A percentile compares a stretch with the other conserved stretches of the same genome.
Conservation (phyloP, 176 grass and related monocot genomes). For the Bothriochloa decipiens region DNA sequence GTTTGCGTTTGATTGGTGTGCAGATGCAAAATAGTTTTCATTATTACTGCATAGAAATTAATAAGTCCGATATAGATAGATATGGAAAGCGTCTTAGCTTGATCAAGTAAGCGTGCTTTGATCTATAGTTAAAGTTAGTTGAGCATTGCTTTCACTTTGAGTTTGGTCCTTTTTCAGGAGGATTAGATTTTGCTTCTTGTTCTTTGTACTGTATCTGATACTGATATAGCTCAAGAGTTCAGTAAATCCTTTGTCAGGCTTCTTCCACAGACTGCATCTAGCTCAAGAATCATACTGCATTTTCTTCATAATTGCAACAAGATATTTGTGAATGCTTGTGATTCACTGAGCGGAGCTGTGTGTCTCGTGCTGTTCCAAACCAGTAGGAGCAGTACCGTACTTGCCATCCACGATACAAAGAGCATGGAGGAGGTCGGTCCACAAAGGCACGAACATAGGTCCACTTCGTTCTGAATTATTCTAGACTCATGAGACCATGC, state of each 20-base stretch:
- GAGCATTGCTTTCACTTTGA: conserved; percentile 1
- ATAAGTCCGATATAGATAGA: neutral
- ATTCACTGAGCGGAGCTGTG: conserved; percentile 2
- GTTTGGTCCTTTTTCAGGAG: conserved; percentile 4
- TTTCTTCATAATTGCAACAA: neutral
- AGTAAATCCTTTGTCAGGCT: neutral
- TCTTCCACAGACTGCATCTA: neutral
- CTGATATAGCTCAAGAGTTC: conserved; percentile 6
- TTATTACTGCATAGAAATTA: conserved; percentile 7
- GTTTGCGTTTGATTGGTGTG: neutral
- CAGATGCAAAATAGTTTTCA: neutral
- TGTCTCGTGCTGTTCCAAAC: neutral
- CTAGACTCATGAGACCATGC: neutral
- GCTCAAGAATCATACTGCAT: neutral
- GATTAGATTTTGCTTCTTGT: neutral
- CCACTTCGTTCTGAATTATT: conserved; percentile 32
- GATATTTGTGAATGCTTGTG: neutral
- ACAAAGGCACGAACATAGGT: neutral
- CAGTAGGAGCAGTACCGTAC: neutral
- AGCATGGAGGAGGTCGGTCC: neutral
- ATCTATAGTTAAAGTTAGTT: conserved; percentile 10
- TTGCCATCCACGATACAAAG: neutral
- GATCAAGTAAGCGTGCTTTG: conserved; percentile 36
- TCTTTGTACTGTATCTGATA: conserved; percentile 3
- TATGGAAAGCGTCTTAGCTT: conserved; percentile 19